Conservation (phyloP, 176 grass and related monocot genomes). For the Oryza coarctata region DNA sequence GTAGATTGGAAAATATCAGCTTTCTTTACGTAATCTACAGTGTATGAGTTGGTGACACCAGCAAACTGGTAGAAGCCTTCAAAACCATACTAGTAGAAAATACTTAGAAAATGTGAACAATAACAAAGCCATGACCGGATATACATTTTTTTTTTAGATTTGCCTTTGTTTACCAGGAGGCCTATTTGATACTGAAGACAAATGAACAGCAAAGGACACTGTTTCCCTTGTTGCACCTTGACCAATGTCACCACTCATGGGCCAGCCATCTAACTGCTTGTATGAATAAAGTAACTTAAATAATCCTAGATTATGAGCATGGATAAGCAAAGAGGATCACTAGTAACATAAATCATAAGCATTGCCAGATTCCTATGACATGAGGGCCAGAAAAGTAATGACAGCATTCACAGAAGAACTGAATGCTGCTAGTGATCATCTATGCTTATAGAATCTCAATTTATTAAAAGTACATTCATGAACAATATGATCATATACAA, state of each 20-base stretch:
- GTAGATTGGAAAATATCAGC: slow-evolving; percentile 57
- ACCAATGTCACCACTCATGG: slow-evolving; percentile 92
- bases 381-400: neutral
- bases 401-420: neutral
- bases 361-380: neutral
- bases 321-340: neutral
- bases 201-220: slow-evolving; percentile 69
- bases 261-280: slow-evolving; percentile 77
- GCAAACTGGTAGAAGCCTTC: slow-evolving; percentile 94
- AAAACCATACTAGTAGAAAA: slow-evolving; percentile 40
- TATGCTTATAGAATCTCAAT: neutral
- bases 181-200: slow-evolving; percentile 55
- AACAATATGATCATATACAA: neutral
- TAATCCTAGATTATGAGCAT: neutral
- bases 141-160: neutral
- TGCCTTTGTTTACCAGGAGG: slow-evolving; percentile 61
- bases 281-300: slow-evolving; percentile 17
- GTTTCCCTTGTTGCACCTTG: slow-evolving; percentile 85
- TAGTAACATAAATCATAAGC: neutral
- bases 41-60: slow-evolving; percentile 80
- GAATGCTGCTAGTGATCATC: neutral
- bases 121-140: neutral
- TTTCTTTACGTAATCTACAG: slow-evolving; percentile 78
- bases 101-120: slow-evolving; percentile 8
- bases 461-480: neutral